Evolutionary conservation across 306 rosid species (phyloP).

Genomic region (Rosa chinensis): DNA sequence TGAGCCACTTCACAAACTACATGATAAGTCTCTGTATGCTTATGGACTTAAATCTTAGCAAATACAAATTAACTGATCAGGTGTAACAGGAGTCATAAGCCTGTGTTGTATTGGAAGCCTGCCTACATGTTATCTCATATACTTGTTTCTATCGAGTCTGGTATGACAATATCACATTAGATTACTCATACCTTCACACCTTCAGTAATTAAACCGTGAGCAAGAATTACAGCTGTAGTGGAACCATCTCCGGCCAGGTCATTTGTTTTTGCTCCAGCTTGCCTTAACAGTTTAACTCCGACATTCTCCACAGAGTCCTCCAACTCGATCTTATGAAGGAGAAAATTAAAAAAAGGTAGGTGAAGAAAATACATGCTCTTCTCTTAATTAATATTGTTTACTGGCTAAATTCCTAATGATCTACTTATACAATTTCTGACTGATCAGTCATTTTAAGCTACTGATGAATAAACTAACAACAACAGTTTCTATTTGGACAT

Average conservation of each 20-base stretch:
- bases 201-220: conserved; percentile 88
- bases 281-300: conserved; percentile 93
- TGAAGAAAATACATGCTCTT: background rate
- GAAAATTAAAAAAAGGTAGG: background rate
- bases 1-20: background rate
- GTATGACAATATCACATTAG: background rate
- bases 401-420: background rate
- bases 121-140: background rate
- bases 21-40: background rate
- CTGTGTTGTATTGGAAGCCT: background rate
- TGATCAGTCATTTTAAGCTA: background rate
- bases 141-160: background rate
- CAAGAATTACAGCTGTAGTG: conserved; percentile 84
- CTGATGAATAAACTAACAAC: background rate
- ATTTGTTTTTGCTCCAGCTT: conserved; percentile 96
- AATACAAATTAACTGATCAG: background rate
- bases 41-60: background rate
- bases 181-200: conserved; percentile 68
- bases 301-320: conserved; percentile 93
- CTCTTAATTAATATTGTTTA: background rate
- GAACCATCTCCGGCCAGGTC: conserved; percentile 95
- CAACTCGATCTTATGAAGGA: conserved; percentile 63
- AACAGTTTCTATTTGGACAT: background rate
- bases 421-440: background rate
- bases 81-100: background rate